These are phyloP conservation scores for Taphrina confusa DNA, from an alignment of 1,139 yeast genomes.

Conservation along the genomic window DNA sequence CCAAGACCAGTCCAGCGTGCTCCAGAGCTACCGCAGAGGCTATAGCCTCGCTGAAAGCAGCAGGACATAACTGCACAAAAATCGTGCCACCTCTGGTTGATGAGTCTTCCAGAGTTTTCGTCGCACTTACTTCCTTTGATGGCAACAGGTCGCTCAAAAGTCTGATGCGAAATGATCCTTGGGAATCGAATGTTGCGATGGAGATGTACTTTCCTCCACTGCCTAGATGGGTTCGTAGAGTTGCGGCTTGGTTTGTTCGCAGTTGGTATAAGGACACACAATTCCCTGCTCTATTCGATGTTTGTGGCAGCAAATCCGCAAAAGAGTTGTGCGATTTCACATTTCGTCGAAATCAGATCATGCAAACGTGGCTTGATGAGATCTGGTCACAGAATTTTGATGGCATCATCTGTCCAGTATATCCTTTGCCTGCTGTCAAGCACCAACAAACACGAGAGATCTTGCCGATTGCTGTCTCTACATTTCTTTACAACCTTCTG, in stretches of 20 bases:
- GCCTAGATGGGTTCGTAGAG: constrained; percentile 47
- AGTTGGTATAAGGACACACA: constrained; percentile 47
- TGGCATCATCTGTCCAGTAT: constrained; percentile 35
- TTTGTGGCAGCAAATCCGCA: constrained; percentile 48
- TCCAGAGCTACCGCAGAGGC: constrained; percentile 52
- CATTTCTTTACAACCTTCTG: constrained; percentile 55
- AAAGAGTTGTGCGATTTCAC: constrained; percentile 49
- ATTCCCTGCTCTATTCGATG: constrained; percentile 50
- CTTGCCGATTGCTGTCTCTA: constrained; percentile 53
- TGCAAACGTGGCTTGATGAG: constrained; percentile 14
- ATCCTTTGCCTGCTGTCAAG: constrained; percentile 38
- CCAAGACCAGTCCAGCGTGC: constrained; percentile 73
- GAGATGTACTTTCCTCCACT: constrained; percentile 48
- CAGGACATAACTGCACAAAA: constrained; percentile 54
- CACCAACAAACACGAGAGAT: constrained; percentile 43
- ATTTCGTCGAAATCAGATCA: constrained; percentile 48
- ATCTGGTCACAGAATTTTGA: constrained; percentile 33
- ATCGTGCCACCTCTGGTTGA: constrained; percentile 45
- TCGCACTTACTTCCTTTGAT: constrained; percentile 53
- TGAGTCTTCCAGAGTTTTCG: constrained; percentile 58
- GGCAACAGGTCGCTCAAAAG: constrained; percentile 59
- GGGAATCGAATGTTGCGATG: constrained; percentile 49
- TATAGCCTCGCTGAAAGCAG: constrained; percentile 48
- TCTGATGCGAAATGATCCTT: constrained; percentile 59
- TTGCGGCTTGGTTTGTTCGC: constrained; percentile 45